Evolutionary conservation across 768 basidiomycete species (phyloP), one percentile per base, ranked within the genome.

Genomic region (Auricularia cornea): DNA sequence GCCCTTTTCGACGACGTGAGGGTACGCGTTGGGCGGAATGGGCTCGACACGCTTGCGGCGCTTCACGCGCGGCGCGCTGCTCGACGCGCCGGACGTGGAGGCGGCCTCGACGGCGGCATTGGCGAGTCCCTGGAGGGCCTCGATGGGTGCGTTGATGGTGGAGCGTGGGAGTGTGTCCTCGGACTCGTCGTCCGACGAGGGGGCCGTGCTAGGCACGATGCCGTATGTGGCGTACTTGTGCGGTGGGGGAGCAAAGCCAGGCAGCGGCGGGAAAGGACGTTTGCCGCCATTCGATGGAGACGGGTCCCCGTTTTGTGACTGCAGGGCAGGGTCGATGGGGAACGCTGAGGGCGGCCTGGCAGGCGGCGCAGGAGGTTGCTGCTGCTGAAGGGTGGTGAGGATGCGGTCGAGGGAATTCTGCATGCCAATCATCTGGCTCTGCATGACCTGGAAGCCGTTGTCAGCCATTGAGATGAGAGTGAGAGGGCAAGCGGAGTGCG

Each of bases 61-160:
- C 77, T 89, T 91, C 44, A 87, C 85, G 70, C 89, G 57, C 18
- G 38, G 40, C 28, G 41, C 23, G 28, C 23, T 23, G 35, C 35
- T 38, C 20, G 16, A 52, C 2, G 61, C 28, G 20, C 30, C 61
- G 52, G 62, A 35, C 23, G 64, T 32, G 30, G 65, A 88, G 1
- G 92, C 91, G 6, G 94, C 92, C 74, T 96, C 94, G 30, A 92
- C 94, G 5, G 95, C 95, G 1, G 94, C 95, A 72, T 97, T 94
- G 31, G 95, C 95, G 60, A 97, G 79, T 2, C 93, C 92, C 72
- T 97, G 93, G 38, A 98, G 78, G 14, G 95, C 95, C 71, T 97
- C 93, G 62, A 96, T 95, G 1, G 95, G 95, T 1, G 94, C 93
- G 66, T 90, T 93, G 66, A 97, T 78, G 33, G 90, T 84, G 41